Conservation (phyloP, 768 basidiomycete genomes). For the Austroboletus eburneus region DNA sequence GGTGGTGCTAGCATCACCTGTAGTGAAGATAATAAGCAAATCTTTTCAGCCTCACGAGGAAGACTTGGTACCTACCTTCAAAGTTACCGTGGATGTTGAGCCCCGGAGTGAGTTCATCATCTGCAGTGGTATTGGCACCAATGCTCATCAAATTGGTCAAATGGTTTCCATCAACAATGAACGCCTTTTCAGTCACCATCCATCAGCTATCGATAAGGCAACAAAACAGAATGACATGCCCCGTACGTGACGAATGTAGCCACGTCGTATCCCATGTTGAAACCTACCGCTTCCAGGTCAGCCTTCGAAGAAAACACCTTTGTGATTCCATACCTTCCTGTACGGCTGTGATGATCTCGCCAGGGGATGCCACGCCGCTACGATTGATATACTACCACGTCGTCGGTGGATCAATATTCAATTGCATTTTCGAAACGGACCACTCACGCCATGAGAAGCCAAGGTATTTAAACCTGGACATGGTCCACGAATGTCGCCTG, state of each 20-base stretch:
- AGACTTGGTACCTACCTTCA: slow-evolving; percentile 11
- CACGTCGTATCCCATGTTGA: slow-evolving; percentile 24
- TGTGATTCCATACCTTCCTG: slow-evolving; percentile 14
- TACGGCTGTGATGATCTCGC: slow-evolving; percentile 20
- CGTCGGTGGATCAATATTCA: background rate
- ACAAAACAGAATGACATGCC: slow-evolving; percentile 2
- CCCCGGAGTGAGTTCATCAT: slow-evolving; percentile 12
- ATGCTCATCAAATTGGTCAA: slow-evolving; percentile 26
- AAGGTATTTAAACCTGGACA: slow-evolving; percentile 25
- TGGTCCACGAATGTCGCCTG: slow-evolving; percentile 25
- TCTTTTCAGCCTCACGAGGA: background rate
- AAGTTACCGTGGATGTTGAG: slow-evolving; percentile 23
- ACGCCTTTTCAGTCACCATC: slow-evolving; percentile 10
- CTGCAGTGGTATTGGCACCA: slow-evolving; percentile 19
- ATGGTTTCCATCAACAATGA: slow-evolving; percentile 26
- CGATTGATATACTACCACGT: slow-evolving; percentile 15
- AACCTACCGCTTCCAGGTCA: slow-evolving; percentile 6
- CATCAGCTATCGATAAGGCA: background rate
- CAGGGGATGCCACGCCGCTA: slow-evolving; percentile 20
- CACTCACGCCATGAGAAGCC: slow-evolving; percentile 26
- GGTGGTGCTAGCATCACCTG: slow-evolving; percentile 25
- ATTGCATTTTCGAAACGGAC: background rate
- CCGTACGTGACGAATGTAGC: slow-evolving; percentile 20
- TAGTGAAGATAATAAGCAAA: background rate
- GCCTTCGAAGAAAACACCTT: background rate